Percentiles rank a stretch among this genome's conserved stretches.
These are phyloP conservation scores for Trapa bicornis DNA, from an alignment of 345 rosid species.

Conservation along the genomic window DNA sequence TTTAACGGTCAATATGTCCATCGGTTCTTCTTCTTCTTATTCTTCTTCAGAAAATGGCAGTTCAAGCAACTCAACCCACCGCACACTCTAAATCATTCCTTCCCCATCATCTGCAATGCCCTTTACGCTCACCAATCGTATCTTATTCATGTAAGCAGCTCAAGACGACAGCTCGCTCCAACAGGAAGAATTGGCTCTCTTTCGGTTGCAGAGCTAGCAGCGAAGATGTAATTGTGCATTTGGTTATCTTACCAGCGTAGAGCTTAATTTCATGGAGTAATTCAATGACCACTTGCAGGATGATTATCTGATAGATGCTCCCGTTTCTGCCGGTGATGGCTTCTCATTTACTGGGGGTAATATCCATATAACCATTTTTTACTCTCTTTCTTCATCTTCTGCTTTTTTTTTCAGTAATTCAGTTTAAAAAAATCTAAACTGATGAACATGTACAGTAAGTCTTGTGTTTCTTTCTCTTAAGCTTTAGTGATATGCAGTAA, in stretches of 20 bases:
- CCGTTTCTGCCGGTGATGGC: conserved; percentile 78
- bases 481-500: no score
- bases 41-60: conserved; percentile 18
- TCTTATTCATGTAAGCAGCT: conserved; percentile 5
- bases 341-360: conserved; percentile 89
- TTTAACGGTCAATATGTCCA: neutral
- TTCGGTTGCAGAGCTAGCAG: conserved; percentile 34
- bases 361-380: neutral
- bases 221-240: conserved; percentile 28
- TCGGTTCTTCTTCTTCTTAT: no score
- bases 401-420: neutral
- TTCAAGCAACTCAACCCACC: conserved; percentile 19
- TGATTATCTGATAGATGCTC: conserved; percentile 83
- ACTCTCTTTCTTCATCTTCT: neutral
- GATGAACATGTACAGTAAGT: neutral
- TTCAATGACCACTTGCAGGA: conserved; percentile 28
- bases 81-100: conserved; percentile 5
- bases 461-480: no score
- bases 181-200: conserved; percentile 17
- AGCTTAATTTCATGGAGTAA: neutral
- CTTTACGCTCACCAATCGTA: conserved; percentile 8
- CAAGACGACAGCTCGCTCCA: conserved; percentile 7
- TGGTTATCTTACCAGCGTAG: neutral
- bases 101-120: conserved; percentile 13
- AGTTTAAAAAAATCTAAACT: no score